Percentiles rank a stretch among this genome's conserved stretches.
These are phyloP conservation scores for Lactarius sp. DNA, from an alignment of 768 basidiomycete species.

Conservation along the genomic window DNA sequence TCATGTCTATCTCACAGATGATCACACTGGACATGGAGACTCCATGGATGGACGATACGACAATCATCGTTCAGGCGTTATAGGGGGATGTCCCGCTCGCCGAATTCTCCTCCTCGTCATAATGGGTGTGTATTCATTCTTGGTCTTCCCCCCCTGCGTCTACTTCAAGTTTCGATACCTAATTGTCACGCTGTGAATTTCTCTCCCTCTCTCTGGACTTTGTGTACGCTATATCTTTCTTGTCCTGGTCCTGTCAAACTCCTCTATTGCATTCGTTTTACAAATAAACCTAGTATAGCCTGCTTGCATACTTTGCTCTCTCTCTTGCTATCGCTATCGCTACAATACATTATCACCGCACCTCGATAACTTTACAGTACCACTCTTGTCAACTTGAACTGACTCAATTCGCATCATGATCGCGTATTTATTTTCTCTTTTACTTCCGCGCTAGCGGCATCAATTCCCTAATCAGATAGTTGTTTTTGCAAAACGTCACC, in stretches of 20 bases:
- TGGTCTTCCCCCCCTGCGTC: not conserved
- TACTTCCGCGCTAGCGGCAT: too few species aligned
- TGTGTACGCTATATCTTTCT: not conserved
- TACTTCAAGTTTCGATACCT: not conserved
- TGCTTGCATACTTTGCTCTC: not conserved
- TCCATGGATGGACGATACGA: conserved; percentile 50
- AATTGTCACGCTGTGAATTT: not conserved
- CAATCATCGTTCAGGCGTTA: conserved; percentile 40
- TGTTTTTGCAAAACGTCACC: too few species aligned
- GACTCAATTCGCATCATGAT: not conserved
- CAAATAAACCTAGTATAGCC: not conserved
- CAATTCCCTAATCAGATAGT: too few species aligned
- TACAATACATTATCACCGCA: not conserved
- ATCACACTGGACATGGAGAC: conserved; percentile 47
- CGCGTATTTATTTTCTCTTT: too few species aligned
- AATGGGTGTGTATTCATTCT: not conserved
- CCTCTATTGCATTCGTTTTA: not conserved
- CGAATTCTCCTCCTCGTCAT: not conserved
- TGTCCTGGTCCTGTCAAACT: not conserved
- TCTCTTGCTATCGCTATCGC: not conserved
- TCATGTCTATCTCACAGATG: conserved; percentile 38
- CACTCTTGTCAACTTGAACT: not conserved
- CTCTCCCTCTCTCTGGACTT: not conserved
- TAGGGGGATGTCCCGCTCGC: conserved; percentile 8
- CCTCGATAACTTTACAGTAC: not conserved